phyloP scores from a whole-genome alignment of 371 early-diverging fungal species.

The Mortierella sp. region DNA sequence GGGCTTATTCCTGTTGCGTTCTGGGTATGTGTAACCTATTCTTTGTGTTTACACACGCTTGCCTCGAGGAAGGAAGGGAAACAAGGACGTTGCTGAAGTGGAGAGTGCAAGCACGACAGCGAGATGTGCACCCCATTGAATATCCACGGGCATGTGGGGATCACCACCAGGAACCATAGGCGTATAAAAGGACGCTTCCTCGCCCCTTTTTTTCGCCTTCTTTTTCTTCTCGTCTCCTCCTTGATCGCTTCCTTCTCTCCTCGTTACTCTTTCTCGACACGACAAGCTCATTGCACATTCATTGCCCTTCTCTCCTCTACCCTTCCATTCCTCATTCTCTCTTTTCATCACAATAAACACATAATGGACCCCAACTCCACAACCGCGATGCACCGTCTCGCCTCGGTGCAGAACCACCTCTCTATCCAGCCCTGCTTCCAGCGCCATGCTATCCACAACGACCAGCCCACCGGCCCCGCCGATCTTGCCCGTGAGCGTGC shows the following conservation, averaged over 20 bases:
- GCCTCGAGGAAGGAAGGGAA: no score
- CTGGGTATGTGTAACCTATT: background rate
- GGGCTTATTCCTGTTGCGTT: background rate
- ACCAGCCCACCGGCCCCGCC: conserved; percentile 60
- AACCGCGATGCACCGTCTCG: conserved; percentile 50
- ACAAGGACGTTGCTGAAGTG: background rate
- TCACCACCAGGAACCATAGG: background rate
- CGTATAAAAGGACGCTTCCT: background rate
- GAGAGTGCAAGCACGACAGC: background rate
- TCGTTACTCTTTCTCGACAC: background rate
- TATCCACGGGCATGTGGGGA: background rate
- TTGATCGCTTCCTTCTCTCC: background rate
- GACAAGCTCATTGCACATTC: conserved; percentile 9
- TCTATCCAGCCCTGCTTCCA: conserved; percentile 53
- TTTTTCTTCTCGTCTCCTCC: background rate
- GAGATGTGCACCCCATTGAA: background rate
- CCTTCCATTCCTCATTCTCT: background rate
- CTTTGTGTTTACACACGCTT: background rate
- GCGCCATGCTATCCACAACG: conserved; percentile 51
- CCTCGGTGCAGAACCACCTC: conserved; percentile 55
- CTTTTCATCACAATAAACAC: background rate
- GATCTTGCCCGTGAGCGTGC: conserved; percentile 70
- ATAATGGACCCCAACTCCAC: conserved; percentile 22
- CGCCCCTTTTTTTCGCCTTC: background rate
- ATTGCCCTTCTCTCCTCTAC: background rate